These are phyloP conservation scores for Rhodofomes roseus DNA, from an alignment of 1,284 basidiomycete species.

Conservation along the genomic window DNA sequence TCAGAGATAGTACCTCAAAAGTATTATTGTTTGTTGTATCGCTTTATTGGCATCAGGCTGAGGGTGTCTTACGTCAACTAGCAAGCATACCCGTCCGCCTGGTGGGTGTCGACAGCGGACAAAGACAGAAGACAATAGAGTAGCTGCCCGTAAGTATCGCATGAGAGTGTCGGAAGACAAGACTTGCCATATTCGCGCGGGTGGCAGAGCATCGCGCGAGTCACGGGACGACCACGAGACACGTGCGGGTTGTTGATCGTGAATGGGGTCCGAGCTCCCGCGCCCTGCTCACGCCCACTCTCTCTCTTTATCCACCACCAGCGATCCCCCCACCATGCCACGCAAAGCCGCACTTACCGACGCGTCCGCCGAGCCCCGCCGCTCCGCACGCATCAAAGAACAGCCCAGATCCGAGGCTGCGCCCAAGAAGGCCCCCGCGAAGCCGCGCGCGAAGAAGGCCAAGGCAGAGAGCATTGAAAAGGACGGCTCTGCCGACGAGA, in stretches of 20 bases:
- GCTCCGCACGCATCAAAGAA: conserved; percentile 71
- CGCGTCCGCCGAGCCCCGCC: conserved; percentile 51
- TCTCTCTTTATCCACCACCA: conserved; percentile 15
- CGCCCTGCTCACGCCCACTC: conserved; percentile 15
- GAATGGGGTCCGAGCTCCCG: conserved; percentile 24
- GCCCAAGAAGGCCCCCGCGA: conserved; percentile 56
- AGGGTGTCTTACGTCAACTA: too few relatives aligned
- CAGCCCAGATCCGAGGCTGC: conserved; percentile 50
- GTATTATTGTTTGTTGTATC: too few relatives aligned
- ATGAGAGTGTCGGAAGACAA: not conserved
- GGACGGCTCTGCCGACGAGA: conserved; percentile 5
- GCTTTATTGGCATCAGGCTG: too few relatives aligned
- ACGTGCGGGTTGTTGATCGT: conserved; percentile 31
- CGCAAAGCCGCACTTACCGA: conserved; percentile 53
- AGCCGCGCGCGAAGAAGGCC: conserved; percentile 57
- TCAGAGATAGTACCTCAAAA: too few relatives aligned
- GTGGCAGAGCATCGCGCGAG: conserved; percentile 15
- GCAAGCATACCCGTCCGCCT: too few relatives aligned
- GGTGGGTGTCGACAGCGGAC: too few relatives aligned
- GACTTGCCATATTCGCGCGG: conserved; percentile 10
- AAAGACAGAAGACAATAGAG: not conserved
- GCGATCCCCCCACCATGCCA: conserved; percentile 45
- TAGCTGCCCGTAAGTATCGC: not conserved
- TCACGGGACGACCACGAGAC: conserved; percentile 23
- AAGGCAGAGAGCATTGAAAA: conserved; percentile 19